Evolutionary conservation across 2,329 filamentous ascomycete genomes (phyloP).

Genomic region (Phaeosphaeria sp.): DNA sequence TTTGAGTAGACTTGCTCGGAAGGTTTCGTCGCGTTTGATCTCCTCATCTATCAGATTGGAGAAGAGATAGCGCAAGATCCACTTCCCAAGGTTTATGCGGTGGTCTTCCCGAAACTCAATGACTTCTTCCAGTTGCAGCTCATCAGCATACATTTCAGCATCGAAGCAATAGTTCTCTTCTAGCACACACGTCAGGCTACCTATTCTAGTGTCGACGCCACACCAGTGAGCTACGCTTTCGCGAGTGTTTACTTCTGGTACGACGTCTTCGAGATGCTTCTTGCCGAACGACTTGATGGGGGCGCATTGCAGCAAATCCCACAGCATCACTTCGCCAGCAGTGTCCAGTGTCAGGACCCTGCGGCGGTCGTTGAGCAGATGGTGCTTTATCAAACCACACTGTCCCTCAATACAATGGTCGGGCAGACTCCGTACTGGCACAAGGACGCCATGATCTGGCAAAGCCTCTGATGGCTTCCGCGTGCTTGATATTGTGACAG

Average conservation of each 20-base stretch:
- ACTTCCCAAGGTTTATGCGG: slow-evolving; percentile 95
- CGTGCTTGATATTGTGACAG: slow-evolving; percentile 57
- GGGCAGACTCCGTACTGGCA: slow-evolving; percentile 53
- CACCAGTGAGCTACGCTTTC: slow-evolving; percentile 97
- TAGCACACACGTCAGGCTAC: slow-evolving; percentile 85
- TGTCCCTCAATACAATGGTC: slow-evolving; percentile 80
- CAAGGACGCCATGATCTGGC: slow-evolving; percentile 34
- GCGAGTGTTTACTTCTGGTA: slow-evolving; percentile 81
- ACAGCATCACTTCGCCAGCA: slow-evolving; percentile 90
- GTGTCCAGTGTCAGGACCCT: slow-evolving; percentile 92
- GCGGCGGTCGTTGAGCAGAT: slow-evolving; percentile 87
- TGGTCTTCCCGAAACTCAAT: slow-evolving; percentile 90
- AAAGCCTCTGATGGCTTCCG: slow-evolving; percentile 67
- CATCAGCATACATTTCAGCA: slow-evolving; percentile 95
- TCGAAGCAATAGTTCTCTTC: slow-evolving; percentile 98
- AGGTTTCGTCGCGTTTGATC: slow-evolving; percentile 77
- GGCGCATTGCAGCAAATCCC: slow-evolving; percentile 91
- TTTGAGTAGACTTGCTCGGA: slow-evolving; percentile 73
- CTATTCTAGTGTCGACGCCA: slow-evolving; percentile 90
- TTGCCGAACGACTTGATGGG: slow-evolving; percentile 94
- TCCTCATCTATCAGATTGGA: slow-evolving; percentile 88
- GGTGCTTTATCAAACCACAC: slow-evolving; percentile 92
- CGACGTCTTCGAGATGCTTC: slow-evolving; percentile 89
- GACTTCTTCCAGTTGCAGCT: slow-evolving; percentile 75
- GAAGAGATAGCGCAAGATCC: slow-evolving; percentile 93